phyloP scores from a whole-genome alignment of 306 rosid genomes.

The Fragaria ananassa region DNA sequence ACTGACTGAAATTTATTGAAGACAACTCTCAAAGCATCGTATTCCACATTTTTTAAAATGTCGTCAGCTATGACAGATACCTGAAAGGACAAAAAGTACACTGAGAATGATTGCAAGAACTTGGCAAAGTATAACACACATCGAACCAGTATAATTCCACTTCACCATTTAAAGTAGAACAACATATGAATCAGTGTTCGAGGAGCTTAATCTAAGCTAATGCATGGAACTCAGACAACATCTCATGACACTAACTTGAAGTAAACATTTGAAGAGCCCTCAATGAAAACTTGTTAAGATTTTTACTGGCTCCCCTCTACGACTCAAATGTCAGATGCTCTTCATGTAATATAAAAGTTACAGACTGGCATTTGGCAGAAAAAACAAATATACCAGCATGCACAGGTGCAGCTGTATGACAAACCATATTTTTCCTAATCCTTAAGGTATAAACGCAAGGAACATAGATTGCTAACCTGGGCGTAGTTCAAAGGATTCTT shows the following conservation, averaged over 20 bases:
- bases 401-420: background rate
- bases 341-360: background rate
- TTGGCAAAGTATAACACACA: background rate
- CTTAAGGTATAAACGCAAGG: background rate
- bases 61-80: slow-evolving; percentile 93
- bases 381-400: background rate
- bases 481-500: slow-evolving; percentile 83
- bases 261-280: background rate
- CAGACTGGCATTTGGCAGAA: background rate
- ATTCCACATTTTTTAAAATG: slow-evolving; percentile 88
- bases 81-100: slow-evolving; percentile 41
- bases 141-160: background rate
- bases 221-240: background rate
- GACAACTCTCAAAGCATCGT: slow-evolving; percentile 74
- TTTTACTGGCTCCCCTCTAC: too few species aligned
- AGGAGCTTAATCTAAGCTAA: background rate
- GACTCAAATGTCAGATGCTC: background rate
- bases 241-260: background rate
- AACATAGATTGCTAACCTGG: slow-evolving; percentile 50
- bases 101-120: background rate
- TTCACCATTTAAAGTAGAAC: background rate
- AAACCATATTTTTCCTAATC: background rate
- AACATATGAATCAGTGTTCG: background rate
- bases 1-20: slow-evolving; percentile 88
- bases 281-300: background rate